phyloP scores from a whole-genome alignment of 805 yeast species.

The Millerozyma acaciae region DNA sequence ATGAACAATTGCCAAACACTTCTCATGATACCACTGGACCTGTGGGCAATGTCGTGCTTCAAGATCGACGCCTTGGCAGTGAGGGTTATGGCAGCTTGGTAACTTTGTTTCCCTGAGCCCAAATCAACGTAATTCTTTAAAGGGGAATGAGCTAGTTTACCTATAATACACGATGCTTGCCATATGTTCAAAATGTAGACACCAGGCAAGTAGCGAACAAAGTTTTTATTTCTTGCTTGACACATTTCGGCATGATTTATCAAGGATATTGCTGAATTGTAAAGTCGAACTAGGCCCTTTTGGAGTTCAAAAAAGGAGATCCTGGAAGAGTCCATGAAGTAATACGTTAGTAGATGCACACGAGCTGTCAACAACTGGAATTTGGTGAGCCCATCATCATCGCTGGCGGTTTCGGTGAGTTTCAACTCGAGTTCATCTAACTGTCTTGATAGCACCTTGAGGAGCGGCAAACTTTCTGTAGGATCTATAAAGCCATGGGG shows the following conservation, averaged over 20 bases:
- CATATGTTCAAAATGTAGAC: constrained; percentile 78
- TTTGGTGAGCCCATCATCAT: constrained; percentile 63
- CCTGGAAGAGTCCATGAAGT: constrained; percentile 63
- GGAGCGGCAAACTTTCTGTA: constrained; percentile 69
- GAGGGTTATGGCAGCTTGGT: constrained; percentile 60
- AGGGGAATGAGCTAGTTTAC: constrained; percentile 73
- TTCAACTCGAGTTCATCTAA: constrained; percentile 72
- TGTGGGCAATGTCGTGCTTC: constrained; percentile 88
- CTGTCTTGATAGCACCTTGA: constrained; percentile 66
- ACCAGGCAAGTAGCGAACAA: constrained; percentile 77
- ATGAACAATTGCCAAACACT: constrained; percentile 89
- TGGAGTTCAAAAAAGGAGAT: constrained; percentile 58
- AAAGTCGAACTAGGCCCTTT: constrained; percentile 71
- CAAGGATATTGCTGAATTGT: constrained; percentile 72
- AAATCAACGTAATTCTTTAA: constrained; percentile 63
- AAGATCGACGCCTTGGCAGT: constrained; percentile 78
- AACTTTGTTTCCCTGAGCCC: constrained; percentile 66
- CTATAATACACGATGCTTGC: constrained; percentile 88
- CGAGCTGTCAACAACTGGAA: constrained; percentile 70
- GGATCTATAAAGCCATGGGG: constrained; percentile 62
- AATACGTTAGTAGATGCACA: constrained; percentile 78
- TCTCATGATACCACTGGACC: constrained; percentile 91
- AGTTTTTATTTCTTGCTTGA: constrained; percentile 53
- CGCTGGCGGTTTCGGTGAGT: constrained; percentile 33
- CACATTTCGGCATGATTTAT: constrained; percentile 64